Base-by-base conservation (phyloP, 257 asterid species). In the Prunella vulgaris region DNA sequence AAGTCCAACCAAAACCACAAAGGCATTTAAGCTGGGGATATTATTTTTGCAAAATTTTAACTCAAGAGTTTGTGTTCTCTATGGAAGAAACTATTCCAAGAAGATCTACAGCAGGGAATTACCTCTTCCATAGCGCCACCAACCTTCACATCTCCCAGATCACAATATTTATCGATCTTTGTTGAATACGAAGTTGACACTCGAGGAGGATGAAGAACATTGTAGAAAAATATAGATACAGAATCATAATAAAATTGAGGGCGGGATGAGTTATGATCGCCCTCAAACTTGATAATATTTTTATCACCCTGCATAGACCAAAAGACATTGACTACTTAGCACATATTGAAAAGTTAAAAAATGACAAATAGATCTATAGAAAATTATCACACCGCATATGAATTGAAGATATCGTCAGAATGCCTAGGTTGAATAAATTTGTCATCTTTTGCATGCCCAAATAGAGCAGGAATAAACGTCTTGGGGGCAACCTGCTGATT, bases 231-330 rank as follows among this genome's bases (percentile, higher is more conserved):
- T 33, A 88, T 86, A 25, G 96, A 87, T 17, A 93, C 97, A 14
- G 96, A 90, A 78, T 93, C 97, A 76, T 89, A 87, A 75, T 83
- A 93, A 78, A 85, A 86, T 69, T 93, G 97, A 54, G 99, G 99
- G 21, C 99, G 92, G 46, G 95, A 83, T 65, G 99, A 93, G 80
- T 93, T 93, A 85, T 93, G 99, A 69, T 93, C 99, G 27, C 99
- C 99, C 68, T 88, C 97, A 78, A 93, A 93, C 86, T 88, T 93
- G 79, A 93, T 84, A 18, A 93, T 84, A 56, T 88, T 88, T 79
- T 90, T 93, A 81, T 93, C 97, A 73, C 99, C 99, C 99, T 93
- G 96, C 73, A 78, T 46, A 74, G 61, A 72, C 61, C 58, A 52
- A 60, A 77, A 32, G 72, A 76, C 54, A 74, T 35, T 77, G 28